Evolutionary conservation across 306 rosid species (phyloP).

Genomic region (Citrullus mucosospermus): DNA sequence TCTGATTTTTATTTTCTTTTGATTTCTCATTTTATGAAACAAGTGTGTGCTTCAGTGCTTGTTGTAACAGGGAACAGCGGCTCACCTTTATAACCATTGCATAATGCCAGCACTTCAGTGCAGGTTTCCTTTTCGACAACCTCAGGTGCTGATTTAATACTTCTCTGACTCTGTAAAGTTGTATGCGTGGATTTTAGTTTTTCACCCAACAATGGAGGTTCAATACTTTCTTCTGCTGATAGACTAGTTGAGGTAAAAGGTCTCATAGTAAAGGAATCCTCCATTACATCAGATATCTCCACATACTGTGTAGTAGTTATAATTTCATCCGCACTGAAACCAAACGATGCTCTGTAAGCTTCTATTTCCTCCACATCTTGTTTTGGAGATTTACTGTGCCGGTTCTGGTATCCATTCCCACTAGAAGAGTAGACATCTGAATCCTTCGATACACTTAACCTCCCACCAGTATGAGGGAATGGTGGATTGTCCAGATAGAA

Average conservation of each 20-base stretch:
- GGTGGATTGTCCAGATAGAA: constrained; percentile 95
- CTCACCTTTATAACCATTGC: constrained; percentile 61
- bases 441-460: constrained; percentile 95
- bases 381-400: constrained; percentile 70
- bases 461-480: constrained; percentile 83
- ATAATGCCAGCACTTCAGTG: constrained; percentile 16
- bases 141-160: constrained; percentile 32
- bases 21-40: background rate
- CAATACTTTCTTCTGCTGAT: constrained; percentile 40
- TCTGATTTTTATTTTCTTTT: background rate
- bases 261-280: constrained; percentile 84
- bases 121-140: constrained; percentile 23
- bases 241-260: constrained; percentile 57
- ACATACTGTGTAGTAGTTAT: constrained; percentile 74
- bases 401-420: constrained; percentile 75
- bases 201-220: constrained; percentile 35
- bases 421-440: constrained; percentile 68
- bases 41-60: background rate
- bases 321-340: constrained; percentile 99
- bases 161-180: constrained; percentile 25
- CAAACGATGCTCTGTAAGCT: constrained; percentile 98
- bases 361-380: constrained; percentile 96
- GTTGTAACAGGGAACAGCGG: constrained; percentile 12
- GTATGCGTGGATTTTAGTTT: constrained; percentile 40
- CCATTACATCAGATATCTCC: constrained; percentile 90